Conservation (phyloP, 192 early-diverging fungal species). For the Coemansia sp. region DNA sequence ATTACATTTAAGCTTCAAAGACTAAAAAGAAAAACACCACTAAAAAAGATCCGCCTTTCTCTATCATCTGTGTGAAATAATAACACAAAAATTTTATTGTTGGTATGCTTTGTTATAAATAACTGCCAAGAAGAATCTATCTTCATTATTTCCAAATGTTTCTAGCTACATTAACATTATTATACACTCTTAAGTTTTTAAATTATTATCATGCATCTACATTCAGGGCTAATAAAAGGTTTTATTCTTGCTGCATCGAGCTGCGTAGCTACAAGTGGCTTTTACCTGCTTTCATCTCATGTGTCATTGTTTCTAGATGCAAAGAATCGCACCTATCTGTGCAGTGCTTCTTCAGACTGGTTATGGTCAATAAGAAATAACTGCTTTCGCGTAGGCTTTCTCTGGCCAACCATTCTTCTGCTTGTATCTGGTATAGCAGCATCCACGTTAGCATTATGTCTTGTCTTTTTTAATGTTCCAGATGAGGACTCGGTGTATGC, state of each 20-base stretch:
- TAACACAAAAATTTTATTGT: too few species aligned
- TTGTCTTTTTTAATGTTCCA: background rate
- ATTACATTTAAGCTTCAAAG: too few species aligned
- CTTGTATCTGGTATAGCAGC: constrained; percentile 1
- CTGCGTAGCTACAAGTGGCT: background rate
- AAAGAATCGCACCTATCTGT: background rate
- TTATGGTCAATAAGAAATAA: background rate
- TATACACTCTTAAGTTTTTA: too few species aligned
- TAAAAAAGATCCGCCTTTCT: too few species aligned
- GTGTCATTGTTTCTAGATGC: background rate
- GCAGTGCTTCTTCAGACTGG: background rate
- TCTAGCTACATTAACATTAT: background rate
- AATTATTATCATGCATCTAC: background rate
- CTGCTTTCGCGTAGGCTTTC: constrained; percentile 12
- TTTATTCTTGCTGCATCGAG: background rate
- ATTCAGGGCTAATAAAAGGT: background rate
- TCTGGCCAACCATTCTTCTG: constrained; percentile 29
- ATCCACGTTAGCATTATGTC: background rate
- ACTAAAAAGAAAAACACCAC: too few species aligned
- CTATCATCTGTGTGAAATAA: too few species aligned
- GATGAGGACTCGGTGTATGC: background rate
- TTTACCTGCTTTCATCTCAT: background rate
- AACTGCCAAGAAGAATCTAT: too few species aligned
- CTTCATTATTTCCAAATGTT: background rate
- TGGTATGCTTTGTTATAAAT: too few species aligned